Base-by-base conservation (phyloP, 2,329 filamentous ascomycete species). In the Ophiocordyceps polyrhachis-furcata region DNA sequence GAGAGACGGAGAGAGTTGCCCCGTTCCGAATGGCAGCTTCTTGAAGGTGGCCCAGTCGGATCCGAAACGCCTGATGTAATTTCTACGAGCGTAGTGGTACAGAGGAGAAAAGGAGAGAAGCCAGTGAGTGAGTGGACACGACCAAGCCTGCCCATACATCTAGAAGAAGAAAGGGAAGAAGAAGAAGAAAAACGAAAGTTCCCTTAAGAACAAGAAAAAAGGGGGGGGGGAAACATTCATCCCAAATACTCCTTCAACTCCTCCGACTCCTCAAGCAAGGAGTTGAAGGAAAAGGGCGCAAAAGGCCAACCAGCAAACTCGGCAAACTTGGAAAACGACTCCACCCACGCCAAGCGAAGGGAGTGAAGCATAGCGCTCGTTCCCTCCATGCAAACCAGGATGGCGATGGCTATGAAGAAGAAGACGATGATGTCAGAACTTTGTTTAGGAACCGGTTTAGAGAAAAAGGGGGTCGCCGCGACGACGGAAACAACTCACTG, bases 321-420 rank as follows among this genome's bases (percentile, higher is more conserved):
- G 63, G 93, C 93, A 69, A 93, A 89, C 69, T 94, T 94, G 66
- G 85, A 93, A 78, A 95, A 95, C 17, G 88, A 89, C 64, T 95
- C 89, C 50, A 95, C 88, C 88, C 88, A 95, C 55, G 93, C 88
- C 57, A 95, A 68, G 70, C 88, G 76, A 53, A 95, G 73, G 48
- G 81, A 85, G 67, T 94, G 87, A 66, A 93, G 71, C 88, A 95
- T 95, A 55, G 88, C 88, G 64, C 83, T 89, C 29, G 89, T 94
- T 51, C 88, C 88, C 62, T 95, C 88, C 88, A 95, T 95, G 55
- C 91, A 78, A 53, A 91, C 89, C 47, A 95, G 69, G 51, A 95
- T 73, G 50, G 64, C 64, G 51, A 68, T 66, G 25, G 64, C 64
- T 67, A 17, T 3, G 6, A 23, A 23, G 21, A n/a, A n/a, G n/a